Percentiles rank a stretch among this genome's conserved stretches.
phyloP scores from a whole-genome alignment of 345 rosid genomes.

The Camelina sativa region DNA sequence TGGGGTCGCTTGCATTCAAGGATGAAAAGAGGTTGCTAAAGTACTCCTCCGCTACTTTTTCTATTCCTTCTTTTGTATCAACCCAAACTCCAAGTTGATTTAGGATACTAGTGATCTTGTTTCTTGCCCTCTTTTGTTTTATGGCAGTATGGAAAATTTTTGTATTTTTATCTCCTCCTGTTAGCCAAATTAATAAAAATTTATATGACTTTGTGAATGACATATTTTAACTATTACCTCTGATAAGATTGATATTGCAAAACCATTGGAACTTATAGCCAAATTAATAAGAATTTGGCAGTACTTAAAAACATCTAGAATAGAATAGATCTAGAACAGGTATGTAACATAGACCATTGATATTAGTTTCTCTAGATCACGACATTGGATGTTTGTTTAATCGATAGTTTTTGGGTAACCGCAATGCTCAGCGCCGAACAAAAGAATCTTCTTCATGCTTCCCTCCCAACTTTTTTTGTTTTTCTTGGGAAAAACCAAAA shows the following conservation, averaged over 20 bases:
- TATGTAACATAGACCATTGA: conserved; percentile 12
- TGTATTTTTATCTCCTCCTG: too few species aligned
- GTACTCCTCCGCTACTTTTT: too few species aligned
- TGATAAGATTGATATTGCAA: background rate
- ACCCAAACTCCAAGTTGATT: too few species aligned
- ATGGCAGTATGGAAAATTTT: too few species aligned
- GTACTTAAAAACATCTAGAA: background rate
- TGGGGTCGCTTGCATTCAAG: too few species aligned
- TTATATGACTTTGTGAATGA: too few species aligned
- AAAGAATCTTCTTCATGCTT: conserved; percentile 41
- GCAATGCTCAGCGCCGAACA: conserved; percentile 38
- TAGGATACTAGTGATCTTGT: too few species aligned
- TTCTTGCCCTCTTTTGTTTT: too few species aligned
- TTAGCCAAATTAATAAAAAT: too few species aligned
- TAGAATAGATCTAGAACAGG: background rate
- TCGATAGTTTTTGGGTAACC: conserved; percentile 24
- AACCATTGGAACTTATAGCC: background rate
- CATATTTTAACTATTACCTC: background rate
- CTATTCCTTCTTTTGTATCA: too few species aligned
- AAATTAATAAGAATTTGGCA: background rate
- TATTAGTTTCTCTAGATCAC: conserved; percentile 14
- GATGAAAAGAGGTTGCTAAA: too few species aligned
- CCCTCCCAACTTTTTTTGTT: conserved; percentile 17
- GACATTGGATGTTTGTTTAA: conserved; percentile 24
- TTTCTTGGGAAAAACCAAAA: conserved; percentile 28